These are phyloP conservation scores for Jamesozyma gamospora DNA, from an alignment of 805 yeast species.

Conservation along the genomic window DNA sequence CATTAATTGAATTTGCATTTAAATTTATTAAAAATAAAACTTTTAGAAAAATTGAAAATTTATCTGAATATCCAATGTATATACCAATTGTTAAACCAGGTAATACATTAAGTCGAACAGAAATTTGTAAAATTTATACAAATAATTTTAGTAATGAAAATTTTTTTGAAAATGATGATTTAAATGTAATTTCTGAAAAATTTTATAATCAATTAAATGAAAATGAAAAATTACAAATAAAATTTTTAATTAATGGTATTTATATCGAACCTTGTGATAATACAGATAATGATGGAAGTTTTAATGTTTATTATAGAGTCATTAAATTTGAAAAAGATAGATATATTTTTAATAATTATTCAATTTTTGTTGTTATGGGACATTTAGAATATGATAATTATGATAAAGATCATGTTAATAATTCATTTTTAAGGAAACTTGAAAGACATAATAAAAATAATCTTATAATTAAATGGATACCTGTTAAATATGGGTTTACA, in stretches of 20 bases:
- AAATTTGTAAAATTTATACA: conserved; percentile 10
- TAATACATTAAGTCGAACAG: conserved; percentile 3
- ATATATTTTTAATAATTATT: too few species aligned
- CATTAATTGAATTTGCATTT: conserved; percentile 6
- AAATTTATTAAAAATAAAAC: conserved; percentile 4
- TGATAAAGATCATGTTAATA: too few species aligned
- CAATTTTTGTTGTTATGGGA: too few species aligned
- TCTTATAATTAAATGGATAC: background rate
- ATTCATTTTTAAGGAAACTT: too few species aligned
- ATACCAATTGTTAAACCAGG: conserved; percentile 12
- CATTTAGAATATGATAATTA: too few species aligned
- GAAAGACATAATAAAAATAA: background rate
- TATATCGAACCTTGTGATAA: too few species aligned
- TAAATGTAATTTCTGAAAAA: background rate
- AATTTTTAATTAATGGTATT: too few species aligned
- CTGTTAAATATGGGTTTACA: background rate
- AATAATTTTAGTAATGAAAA: conserved; percentile 1
- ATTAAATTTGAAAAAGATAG: too few species aligned
- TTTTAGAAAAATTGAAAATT: conserved; percentile 3
- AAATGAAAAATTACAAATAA: too few species aligned
- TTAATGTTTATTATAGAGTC: too few species aligned
- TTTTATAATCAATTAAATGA: too few species aligned
- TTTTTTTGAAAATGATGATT: background rate
- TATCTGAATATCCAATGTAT: conserved; percentile 14
- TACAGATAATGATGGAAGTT: too few species aligned